Evolutionary conservation across 2,329 filamentous ascomycete species (phyloP), one percentile per base, ranked within the genome.

Genomic region (Diaporthe citriasiana): DNA sequence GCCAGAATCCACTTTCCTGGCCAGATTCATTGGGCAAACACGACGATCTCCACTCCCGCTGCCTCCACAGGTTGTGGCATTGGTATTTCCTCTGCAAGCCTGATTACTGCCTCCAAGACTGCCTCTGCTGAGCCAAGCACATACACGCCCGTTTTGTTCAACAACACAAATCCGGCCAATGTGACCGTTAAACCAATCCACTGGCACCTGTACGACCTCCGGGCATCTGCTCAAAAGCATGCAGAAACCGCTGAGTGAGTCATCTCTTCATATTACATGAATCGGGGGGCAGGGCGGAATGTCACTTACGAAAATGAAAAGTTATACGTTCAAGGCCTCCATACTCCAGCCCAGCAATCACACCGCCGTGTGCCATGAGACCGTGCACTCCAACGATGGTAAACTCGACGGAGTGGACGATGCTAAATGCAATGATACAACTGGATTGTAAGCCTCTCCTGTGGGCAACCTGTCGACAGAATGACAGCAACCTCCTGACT

Each of bases 261-360:
- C 4, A 42, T 30, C 15, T 3, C 0, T 33, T 17, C 27, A 27
- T 15, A 7, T 22, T 7, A 15, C 12, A 25, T 17, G 6, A 22
- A 6, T 17, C 2, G 3, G 33, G 5, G 12, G 6, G 0, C 19
- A 12, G 10, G 1, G 8, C 12, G 30, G 4, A n/a, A n/a, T 33
- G 1, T 38, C 22, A 27, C 27, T 42, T 13, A 71, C n/a, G n/a
- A 27, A 12, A 30, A 40, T n/a, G n/a, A n/a, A 0, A 35, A 73
- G 73, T 3, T 74, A 74, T 19, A 19, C 42, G 1, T 69, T 74
- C 25, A 15, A 38, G n/a, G 63, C 57, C 38, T 33, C 38, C 17
- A 66, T 74, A n/a, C n/a, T n/a, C 19, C 40, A 66, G 30, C 73
- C 70, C 25, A 55, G 56, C n/a, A n/a, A 50, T 4, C 17, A 72